Evolutionary conservation across 805 yeast species (phyloP), one percentile per base, ranked within the genome.

Genomic region (Candida golubevii): DNA sequence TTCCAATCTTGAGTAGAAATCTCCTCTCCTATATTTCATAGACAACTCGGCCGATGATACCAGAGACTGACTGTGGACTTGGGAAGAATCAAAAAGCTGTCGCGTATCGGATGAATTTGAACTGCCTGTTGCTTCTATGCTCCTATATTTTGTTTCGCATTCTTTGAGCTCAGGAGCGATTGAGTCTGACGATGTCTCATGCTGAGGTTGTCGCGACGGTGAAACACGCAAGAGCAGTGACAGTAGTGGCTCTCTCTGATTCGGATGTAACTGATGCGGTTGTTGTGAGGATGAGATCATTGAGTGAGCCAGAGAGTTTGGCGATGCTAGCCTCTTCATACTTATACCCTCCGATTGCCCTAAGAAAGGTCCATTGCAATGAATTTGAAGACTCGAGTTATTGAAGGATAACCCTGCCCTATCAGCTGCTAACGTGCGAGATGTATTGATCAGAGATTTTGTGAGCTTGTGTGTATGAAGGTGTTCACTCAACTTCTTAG

Each of bases 401-500:
- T 63, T 63, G 46, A 61, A 65, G 0, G 68, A 59, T 31, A 62
- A 60, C 23, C 71, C 72, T 42, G 57, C 58, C 1, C 73, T 69
- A 48, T 69, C 72, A 12, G 67, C 58, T 1, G 73, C 69, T 7
- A 58, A 61, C 43, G 63, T 53, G 36, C 80, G 56, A 30, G 72
- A 55, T 31, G 67, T 61, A 49, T 75, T 76, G 34, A 68, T 59
- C 26, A 72, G 62, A 8, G 63, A 65, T 41, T 60, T 67, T 27
- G 59, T 59, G 46, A 77, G 64, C 59, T 75, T 75, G 53, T 79
- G 83, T 4, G 82, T 77, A 49, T 72, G 71, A 50, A 79, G 60
- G 55, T 79, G 83, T 56, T 78, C 83, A 39, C 73, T 71, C 34
- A 79, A 62, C 55, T 79, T 79, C 66, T 79, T 79, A 26, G 83